Base-by-base conservation (phyloP, 495 filamentous ascomycete genomes). In the Terfezia boudieri region DNA sequence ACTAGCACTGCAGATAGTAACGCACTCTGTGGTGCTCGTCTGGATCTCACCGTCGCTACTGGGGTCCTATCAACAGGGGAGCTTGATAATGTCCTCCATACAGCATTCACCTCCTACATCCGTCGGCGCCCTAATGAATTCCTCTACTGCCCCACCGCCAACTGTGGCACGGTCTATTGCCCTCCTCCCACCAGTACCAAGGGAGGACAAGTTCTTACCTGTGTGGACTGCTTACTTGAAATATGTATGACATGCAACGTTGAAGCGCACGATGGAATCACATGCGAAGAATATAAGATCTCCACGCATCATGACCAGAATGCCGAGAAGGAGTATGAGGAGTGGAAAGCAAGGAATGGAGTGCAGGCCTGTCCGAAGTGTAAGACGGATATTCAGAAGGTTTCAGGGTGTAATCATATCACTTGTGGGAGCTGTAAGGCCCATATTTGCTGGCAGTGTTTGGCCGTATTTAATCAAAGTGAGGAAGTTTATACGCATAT, bases 401-500 rank as follows among this genome's bases (percentile, higher is more conserved):
- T 50, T 0, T 51, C 55, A 12, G 69, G 69, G 0, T 71, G 69
- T 38, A 63, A 68, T 53, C 69, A 71, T 57, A 63, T 71, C 37
- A 46, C 22, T 2, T 71, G 69, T 38, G 17, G 7, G 49, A 51
- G 22, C 9, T 71, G 69, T 41, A 36, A 56, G 8, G 55, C 57
- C 10, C 68, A 71, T 55, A 64, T 71, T 14, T 71, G 69, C 38
- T 71, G 69, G 69, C 43, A 60, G 16, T 71, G 69, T 51, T 51
- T 67, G 58, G 53, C 36, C 14, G 53, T 59, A 5, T 67, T 65
- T 49, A n/a, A 53, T 8, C 10, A 8, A 8, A 41, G 38, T 8
- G 9, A 0, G 10, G 43, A 43, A 11, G 56, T 61, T 37, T 70
- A 70, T 56, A 36, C 48, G 2, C 68, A 70, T 58, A 64, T 70